A percentile compares a stretch with the other conserved stretches of the same genome.
Conservation (phyloP, 2,329 filamentous ascomycete species). For the Penicillium sp. region DNA sequence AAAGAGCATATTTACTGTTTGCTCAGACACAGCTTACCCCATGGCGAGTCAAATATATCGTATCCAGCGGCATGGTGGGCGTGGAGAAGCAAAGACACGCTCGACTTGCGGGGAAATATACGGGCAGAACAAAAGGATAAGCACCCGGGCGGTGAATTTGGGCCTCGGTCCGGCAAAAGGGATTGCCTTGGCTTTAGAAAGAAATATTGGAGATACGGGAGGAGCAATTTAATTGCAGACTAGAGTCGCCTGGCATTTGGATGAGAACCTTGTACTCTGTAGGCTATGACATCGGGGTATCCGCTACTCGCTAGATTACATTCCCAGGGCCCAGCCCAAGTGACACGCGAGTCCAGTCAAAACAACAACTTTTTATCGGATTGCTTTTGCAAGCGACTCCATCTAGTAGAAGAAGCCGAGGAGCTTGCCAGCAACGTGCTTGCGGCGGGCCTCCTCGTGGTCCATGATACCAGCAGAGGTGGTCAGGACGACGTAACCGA, state of each 20-base stretch:
- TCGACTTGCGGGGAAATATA: conserved; percentile 22
- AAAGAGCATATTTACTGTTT: background rate
- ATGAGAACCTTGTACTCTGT: conserved; percentile 28
- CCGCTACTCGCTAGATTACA: conserved; percentile 29
- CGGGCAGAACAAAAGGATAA: conserved; percentile 17
- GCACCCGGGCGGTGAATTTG: conserved; percentile 13
- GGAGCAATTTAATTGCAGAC: conserved; percentile 15
- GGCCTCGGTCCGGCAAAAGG: conserved; percentile 16
- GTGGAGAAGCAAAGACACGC: conserved; percentile 5
- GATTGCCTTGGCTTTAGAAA: background rate
- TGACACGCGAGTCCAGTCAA: conserved; percentile 28
- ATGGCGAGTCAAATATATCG: conserved; percentile 74
- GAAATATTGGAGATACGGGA: background rate
- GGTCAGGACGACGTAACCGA: conserved; percentile 98
- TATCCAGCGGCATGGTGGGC: conserved; percentile 64
- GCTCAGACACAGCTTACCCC: conserved; percentile 59
- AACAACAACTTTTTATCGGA: conserved; percentile 33
- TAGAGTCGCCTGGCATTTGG: conserved; percentile 26
- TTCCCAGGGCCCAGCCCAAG: conserved; percentile 28
- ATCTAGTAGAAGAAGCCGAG: conserved; percentile 98
- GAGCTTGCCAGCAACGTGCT: conserved; percentile 99
- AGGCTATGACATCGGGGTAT: conserved; percentile 25
- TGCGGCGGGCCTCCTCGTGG: conserved; percentile 98
- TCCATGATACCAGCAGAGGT: conserved; percentile 99
- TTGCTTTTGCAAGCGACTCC: conserved; percentile 26